These are phyloP conservation scores for Graphiopsis chlorocephala DNA, from an alignment of 2,329 filamentous ascomycete genomes.

Conservation along the genomic window DNA sequence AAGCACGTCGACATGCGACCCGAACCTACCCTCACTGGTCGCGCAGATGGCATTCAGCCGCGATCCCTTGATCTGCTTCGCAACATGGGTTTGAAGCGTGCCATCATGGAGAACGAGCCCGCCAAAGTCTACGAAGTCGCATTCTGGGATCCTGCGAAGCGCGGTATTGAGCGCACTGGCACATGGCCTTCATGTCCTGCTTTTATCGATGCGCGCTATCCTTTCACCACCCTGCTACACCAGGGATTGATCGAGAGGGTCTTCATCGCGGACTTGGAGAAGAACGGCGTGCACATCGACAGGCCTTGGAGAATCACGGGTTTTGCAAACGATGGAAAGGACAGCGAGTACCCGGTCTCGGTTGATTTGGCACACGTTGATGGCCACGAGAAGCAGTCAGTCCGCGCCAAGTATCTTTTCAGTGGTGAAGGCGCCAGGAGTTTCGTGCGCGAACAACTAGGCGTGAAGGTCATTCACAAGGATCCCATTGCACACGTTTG, in stretches of 20 bases:
- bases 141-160: conserved; percentile 60
- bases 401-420: conserved; percentile 62
- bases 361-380: conserved; percentile 76
- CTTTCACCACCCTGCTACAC: conserved; percentile 61
- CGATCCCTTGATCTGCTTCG: conserved; percentile 81
- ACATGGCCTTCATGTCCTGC: conserved; percentile 84
- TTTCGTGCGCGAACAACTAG: conserved; percentile 61
- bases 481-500: conserved; percentile 63
- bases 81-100: conserved; percentile 85
- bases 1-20: conserved; percentile 91
- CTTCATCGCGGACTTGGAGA: conserved; percentile 60
- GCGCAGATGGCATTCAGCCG: conserved; percentile 89
- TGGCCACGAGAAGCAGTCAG: conserved; percentile 65
- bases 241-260: conserved; percentile 62
- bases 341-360: conserved; percentile 73
- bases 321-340: conserved; percentile 59
- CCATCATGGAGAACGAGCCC: conserved; percentile 82
- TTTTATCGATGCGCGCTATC: conserved; percentile 68
- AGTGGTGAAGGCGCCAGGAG: conserved; percentile 62
- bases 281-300: conserved; percentile 56
- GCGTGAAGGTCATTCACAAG: conserved; percentile 63
- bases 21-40: conserved; percentile 79
- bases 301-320: conserved; percentile 61
- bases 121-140: conserved; percentile 76
- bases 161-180: conserved; percentile 59